Evolutionary conservation across 768 basidiomycete species (phyloP).

Genomic region (Xanthoconium stramineum): DNA sequence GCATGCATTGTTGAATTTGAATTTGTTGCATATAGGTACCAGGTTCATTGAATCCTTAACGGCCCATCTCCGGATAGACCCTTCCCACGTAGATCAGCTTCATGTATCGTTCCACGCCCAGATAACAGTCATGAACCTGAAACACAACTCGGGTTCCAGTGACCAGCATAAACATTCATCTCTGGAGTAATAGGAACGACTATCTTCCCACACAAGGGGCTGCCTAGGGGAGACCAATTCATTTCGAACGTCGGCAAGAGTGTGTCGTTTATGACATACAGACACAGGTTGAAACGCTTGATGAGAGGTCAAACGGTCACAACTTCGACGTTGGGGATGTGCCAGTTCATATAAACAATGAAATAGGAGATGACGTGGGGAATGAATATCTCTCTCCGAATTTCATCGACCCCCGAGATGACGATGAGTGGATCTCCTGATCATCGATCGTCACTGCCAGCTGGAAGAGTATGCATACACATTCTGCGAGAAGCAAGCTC

Average conservation of each 20-base stretch:
- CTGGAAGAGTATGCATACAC: not conserved
- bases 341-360: slow-evolving; percentile 6
- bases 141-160: not conserved
- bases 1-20: not conserved
- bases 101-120: not conserved
- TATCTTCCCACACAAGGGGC: no score
- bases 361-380: slow-evolving; percentile 2
- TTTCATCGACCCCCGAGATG: not conserved
- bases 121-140: not conserved
- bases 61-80: not conserved
- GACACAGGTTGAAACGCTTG: not conserved
- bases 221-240: no score
- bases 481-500: not conserved
- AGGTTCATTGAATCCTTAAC: not conserved
- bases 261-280: not conserved
- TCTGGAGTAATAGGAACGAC: no score
- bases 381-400: slow-evolving; percentile 5
- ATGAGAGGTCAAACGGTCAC: not conserved
- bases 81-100: not conserved
- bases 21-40: not conserved
- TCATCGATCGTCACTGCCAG: slow-evolving; percentile 3
- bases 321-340: not conserved
- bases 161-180: not conserved
- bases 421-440: not conserved
- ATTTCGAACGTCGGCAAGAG: not conserved